phyloP scores from a whole-genome alignment of 495 filamentous ascomycete species.

The Endocarpon pusillum region DNA sequence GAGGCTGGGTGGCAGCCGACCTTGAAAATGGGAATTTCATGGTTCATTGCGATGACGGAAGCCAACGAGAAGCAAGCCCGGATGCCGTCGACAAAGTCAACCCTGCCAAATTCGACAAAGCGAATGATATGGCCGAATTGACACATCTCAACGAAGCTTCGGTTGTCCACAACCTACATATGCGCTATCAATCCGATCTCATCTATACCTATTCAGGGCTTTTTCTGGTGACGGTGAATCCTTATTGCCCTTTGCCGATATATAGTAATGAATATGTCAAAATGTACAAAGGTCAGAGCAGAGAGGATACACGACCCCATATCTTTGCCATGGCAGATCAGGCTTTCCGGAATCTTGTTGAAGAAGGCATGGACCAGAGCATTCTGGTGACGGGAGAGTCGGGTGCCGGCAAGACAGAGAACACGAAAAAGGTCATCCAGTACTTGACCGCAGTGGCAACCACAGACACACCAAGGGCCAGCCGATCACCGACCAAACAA shows the following conservation, averaged over 20 bases:
- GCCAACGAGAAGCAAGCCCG: conserved; percentile 71
- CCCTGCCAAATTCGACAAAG: conserved; percentile 97
- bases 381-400: conserved; percentile 98
- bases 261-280: conserved; percentile 95
- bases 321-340: conserved; percentile 98
- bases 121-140: conserved; percentile 96
- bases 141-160: conserved; percentile 96
- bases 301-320: conserved; percentile 91
- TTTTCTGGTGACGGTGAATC: conserved; percentile 94
- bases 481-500: conserved; percentile 41
- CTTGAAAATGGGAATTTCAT: conserved; percentile 45
- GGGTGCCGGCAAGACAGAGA: conserved; percentile 96
- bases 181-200: conserved; percentile 82
- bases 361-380: conserved; percentile 91
- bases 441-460: conserved; percentile 91
- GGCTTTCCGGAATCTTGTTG: conserved; percentile 87
- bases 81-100: conserved; percentile 96
- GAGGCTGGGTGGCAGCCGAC: conserved; percentile 82
- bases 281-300: conserved; percentile 78
- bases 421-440: conserved; percentile 99
- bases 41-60: conserved; percentile 88
- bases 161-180: conserved; percentile 91
- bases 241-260: conserved; percentile 85
- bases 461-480: conserved; percentile 51
- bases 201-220: conserved; percentile 98